Base-by-base conservation (phyloP, 2,329 filamentous ascomycete species). In the Coleophoma cylindrospora region DNA sequence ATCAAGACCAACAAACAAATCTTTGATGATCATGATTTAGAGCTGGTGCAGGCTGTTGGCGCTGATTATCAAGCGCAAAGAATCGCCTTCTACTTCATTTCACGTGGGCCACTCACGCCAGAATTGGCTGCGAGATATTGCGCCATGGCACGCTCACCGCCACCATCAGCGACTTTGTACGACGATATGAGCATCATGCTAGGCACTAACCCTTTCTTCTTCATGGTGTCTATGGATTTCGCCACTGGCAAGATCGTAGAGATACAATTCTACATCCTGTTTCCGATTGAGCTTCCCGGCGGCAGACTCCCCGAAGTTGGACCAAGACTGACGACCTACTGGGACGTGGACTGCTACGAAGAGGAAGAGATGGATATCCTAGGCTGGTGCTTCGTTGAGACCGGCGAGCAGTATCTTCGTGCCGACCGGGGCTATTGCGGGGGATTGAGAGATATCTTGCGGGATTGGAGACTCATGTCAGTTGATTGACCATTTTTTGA, bases 311-410 rank as follows among this genome's bases (percentile, higher is more conserved):
- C 45, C 19, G 45, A 47, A 21, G 45, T 47, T 33, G 45, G 45
- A 27, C 34, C 45, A 10, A 8, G 19, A 11, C 36, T 47, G n/a
- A 38, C 45, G 11, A 19, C 34, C 14, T 47, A 27, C 21, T 47
- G 45, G 45, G 45, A 47, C 33, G 15, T 47, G 17, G 19, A 21
- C 12, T 47, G 15, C 34, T 47, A 47, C 32, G 45, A 47, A 11
- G 45, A 40, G 17, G 45, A 47, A 21, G 45, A 40, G 34, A 47
- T 47, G 45, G 45, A 47, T 32, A 47, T 47, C 15, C 15, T 47
- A 17, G 19, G 45, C 36, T 47, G 45, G 45, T 40, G 34, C 15
- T 47, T 40, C 32, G 27, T 21, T 27, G 21, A 33, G 41, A 22
- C 13, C 32, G 41, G 21, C 3, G 27, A 43, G 21, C 40, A 21